phyloP scores from a whole-genome alignment of 2,329 filamentous ascomycete species.

The Diplodia sapinea region DNA sequence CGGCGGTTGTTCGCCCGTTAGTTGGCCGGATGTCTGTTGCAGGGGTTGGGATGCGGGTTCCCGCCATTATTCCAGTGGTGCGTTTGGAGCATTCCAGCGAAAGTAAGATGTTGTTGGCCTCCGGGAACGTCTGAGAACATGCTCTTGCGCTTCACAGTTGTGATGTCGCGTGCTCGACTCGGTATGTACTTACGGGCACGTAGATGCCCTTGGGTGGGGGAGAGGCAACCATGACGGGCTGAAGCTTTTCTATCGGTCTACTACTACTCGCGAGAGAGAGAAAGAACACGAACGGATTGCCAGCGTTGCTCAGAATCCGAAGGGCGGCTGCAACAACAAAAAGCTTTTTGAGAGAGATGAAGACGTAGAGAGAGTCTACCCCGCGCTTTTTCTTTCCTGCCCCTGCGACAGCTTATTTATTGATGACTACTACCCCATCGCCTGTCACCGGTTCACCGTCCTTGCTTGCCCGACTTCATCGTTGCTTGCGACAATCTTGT shows the following conservation, averaged over 20 bases:
- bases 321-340: no score
- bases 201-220: conserved; percentile 32
- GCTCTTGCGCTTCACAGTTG: not conserved
- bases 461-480: not conserved
- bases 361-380: not conserved
- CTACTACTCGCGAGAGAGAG: not conserved
- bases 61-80: not conserved
- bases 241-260: not conserved
- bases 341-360: no score
- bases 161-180: not conserved
- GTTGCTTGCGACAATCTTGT: not conserved
- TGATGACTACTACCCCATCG: not conserved
- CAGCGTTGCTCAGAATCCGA: no score
- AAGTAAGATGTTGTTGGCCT: not conserved
- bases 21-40: not conserved
- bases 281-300: not conserved
- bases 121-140: not conserved
- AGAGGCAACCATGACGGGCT: conserved; percentile 13
- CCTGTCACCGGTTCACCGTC: not conserved
- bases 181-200: conserved; percentile 29
- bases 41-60: not conserved
- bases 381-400: not conserved
- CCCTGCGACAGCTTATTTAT: not conserved
- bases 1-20: no score
- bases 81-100: not conserved